Base-by-base conservation (phyloP, 2,329 filamentous ascomycete species). In the Arthrobotrys musiformis region DNA sequence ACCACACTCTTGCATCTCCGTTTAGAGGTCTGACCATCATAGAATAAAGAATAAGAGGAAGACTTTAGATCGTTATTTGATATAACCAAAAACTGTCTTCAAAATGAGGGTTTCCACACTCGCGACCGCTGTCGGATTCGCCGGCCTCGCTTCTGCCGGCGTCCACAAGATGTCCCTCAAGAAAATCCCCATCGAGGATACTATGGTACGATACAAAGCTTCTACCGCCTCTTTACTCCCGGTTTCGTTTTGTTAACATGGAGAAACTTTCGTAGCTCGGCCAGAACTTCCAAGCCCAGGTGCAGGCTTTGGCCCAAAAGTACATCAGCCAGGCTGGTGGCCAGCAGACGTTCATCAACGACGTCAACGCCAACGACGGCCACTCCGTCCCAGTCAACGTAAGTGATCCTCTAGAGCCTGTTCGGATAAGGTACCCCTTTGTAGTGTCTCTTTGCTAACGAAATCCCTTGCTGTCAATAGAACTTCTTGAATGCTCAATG, bases 401-500 rank as follows among this genome's bases (percentile, higher is more conserved):
- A 79, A 78, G 72, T 70, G 13, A 54, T n/a, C 35, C 19, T 35
- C 30, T 37, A 6, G 19, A n/a, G 2, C 9, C 22, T 48, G 7
- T 48, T 17, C n/a, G n/a, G n/a, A n/a, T n/a, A n/a, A 67, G 6
- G n/a, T n/a, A 42, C 15, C 44, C 19, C 8, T 22, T 22, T 15
- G 6, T 26, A 33, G 17, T 7, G 30, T 22, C 17, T 5, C 50
- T n/a, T 64, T 44, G 44, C 46, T 44, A 73, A 61, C 22, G 24
- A 7, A 48, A 19, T 58, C 78, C 70, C 78, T 44, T 30, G 60
- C 46, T 44, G 60, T 44, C 15, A 26, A 52, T 46, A 81, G 80
- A 99, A 99, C 90, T 99, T 97, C 87, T 87, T 98, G 87, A 99
- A 99, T 83, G 95, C 95, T 75, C 95, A 99, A 86, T 99, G 94